phyloP scores from a whole-genome alignment of 495 filamentous ascomycete species.

The Penicillium psychrofluorescens region DNA sequence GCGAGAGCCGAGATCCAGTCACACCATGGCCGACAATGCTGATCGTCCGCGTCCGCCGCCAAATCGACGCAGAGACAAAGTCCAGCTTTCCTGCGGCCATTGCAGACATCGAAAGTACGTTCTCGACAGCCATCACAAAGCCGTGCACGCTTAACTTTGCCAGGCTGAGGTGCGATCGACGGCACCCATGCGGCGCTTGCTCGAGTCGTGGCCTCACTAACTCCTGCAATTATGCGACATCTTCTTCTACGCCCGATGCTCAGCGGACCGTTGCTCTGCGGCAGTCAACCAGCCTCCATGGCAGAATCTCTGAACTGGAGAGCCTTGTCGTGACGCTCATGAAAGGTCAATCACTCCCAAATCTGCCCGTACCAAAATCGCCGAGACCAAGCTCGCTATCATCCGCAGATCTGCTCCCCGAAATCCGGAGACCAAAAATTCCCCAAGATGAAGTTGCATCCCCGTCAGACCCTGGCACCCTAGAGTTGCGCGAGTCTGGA shows the following conservation, averaged over 20 bases:
- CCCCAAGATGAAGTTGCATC: background rate
- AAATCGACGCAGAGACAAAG: slow-evolving; percentile 23
- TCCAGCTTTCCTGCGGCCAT: slow-evolving; percentile 25
- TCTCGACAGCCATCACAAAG: background rate
- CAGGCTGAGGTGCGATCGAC: slow-evolving; percentile 21
- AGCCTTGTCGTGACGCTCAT: too few relatives aligned
- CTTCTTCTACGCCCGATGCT: too few relatives aligned
- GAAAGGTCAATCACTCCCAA: too few relatives aligned
- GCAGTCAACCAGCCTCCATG: too few relatives aligned
- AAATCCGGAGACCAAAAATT: slow-evolving; percentile 3
- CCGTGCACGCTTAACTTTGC: background rate
- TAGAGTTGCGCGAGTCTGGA: slow-evolving; percentile 14
- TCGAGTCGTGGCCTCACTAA: background rate
- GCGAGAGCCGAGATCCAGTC: too few relatives aligned
- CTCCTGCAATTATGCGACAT: slow-evolving; percentile 6
- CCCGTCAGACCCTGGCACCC: slow-evolving; percentile 14
- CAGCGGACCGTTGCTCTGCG: too few relatives aligned
- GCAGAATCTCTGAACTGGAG: too few relatives aligned
- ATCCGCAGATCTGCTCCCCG: slow-evolving; percentile 4
- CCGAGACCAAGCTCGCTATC: too few relatives aligned
- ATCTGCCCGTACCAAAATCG: too few relatives aligned
- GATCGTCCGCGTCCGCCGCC: slow-evolving; percentile 2
- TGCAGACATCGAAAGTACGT: slow-evolving; percentile 27
- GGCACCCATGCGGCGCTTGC: slow-evolving; percentile 13
- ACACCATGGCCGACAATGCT: background rate